phyloP scores from a whole-genome alignment of 208 protist genomes.

The Leishmania major region DNA sequence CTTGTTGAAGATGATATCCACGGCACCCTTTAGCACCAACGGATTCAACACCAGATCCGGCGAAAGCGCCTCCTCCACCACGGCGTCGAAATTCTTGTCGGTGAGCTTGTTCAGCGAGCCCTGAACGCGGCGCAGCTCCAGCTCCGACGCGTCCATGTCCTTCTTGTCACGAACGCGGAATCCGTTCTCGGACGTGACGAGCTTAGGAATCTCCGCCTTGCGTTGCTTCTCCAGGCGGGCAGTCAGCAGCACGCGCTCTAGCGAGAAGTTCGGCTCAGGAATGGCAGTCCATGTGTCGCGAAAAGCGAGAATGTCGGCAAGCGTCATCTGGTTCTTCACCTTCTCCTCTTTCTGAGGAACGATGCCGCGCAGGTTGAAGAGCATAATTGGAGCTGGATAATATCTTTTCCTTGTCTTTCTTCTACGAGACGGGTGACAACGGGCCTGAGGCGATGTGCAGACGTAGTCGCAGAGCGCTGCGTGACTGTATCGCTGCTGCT shows the following conservation, averaged over 20 bases:
- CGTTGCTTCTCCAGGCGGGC: slow-evolving; percentile 61
- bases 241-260: slow-evolving; percentile 61
- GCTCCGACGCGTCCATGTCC: slow-evolving; percentile 73
- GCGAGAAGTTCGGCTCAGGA: slow-evolving; percentile 68
- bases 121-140: slow-evolving; percentile 76
- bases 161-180: slow-evolving; percentile 77
- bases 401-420: neutral
- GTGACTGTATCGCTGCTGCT: neutral
- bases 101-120: slow-evolving; percentile 89
- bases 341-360: slow-evolving; percentile 67
- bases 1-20: slow-evolving; percentile 89
- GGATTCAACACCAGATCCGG: slow-evolving; percentile 75
- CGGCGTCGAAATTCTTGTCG: slow-evolving; percentile 79
- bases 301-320: slow-evolving; percentile 78
- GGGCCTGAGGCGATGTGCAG: neutral
- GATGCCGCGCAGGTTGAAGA: slow-evolving; percentile 72
- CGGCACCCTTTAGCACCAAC: slow-evolving; percentile 61
- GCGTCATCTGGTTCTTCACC: slow-evolving; percentile 74
- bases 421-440: neutral
- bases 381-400: slow-evolving; percentile 29
- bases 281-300: slow-evolving; percentile 82
- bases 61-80: slow-evolving; percentile 63
- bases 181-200: slow-evolving; percentile 83
- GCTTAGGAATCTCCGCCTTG: slow-evolving; percentile 71
- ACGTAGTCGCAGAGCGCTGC: neutral